phyloP scores from a whole-genome alignment of 345 rosid genomes.

The Pelargonium nanum region DNA sequence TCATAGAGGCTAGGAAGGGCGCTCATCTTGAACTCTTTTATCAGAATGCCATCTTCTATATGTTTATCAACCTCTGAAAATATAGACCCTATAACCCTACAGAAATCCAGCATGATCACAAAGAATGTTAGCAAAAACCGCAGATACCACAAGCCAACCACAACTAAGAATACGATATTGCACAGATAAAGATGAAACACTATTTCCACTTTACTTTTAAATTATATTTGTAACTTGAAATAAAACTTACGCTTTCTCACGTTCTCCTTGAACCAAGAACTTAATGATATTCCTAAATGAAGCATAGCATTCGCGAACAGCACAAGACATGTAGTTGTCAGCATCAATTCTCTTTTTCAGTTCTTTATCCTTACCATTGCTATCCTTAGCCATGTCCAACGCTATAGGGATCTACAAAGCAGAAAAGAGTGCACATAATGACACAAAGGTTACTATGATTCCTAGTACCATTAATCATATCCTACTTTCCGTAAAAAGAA shows the following conservation, averaged over 20 bases:
- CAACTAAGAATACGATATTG: not conserved
- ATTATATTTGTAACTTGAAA: not conserved
- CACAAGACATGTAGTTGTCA: slow-evolving; percentile 81
- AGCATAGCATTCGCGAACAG: slow-evolving; percentile 92
- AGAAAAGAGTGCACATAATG: slow-evolving; percentile 6
- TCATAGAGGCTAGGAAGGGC: slow-evolving; percentile 81
- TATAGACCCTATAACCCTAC: slow-evolving; percentile 63
- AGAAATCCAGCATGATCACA: slow-evolving; percentile 13
- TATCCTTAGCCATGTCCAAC: slow-evolving; percentile 97
- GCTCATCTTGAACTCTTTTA: slow-evolving; percentile 64
- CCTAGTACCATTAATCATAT: not conserved
- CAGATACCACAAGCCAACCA: slow-evolving; percentile 7
- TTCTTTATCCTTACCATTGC: slow-evolving; percentile 84
- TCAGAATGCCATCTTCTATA: slow-evolving; percentile 26
- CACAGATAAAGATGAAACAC: not conserved
- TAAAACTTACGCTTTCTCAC: slow-evolving; percentile 58
- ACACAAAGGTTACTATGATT: slow-evolving; percentile 1
- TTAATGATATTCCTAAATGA: slow-evolving; percentile 73
- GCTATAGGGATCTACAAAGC: slow-evolving; percentile 82
- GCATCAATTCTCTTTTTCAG: slow-evolving; percentile 67
- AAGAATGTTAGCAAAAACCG: slow-evolving; percentile 3
- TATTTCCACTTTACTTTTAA: not conserved
- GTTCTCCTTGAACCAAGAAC: slow-evolving; percentile 62
- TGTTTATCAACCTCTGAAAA: slow-evolving; percentile 54
- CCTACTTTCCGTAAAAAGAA: slow-evolving; percentile 9